phyloP scores from a whole-genome alignment of 345 rosid species.

The Populus davidiana region DNA sequence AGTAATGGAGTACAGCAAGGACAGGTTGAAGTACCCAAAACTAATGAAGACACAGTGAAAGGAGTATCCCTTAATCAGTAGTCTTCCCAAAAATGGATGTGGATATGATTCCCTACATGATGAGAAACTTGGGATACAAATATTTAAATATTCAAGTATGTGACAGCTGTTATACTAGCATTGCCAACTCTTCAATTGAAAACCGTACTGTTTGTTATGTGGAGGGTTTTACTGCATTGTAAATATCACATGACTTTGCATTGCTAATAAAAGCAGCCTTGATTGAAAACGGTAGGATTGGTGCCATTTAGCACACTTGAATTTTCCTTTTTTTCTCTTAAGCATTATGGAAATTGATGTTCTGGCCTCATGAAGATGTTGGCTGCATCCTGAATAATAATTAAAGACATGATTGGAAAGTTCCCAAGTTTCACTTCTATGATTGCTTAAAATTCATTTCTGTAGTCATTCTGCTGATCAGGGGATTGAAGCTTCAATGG shows the following conservation, averaged over 20 bases:
- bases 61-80: too few relatives aligned
- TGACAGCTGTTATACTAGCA: not conserved
- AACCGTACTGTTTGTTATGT: not conserved
- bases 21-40: not conserved
- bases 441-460: too few relatives aligned
- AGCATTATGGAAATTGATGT: not conserved
- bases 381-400: too few relatives aligned
- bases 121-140: not conserved
- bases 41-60: not conserved
- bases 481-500: not conserved
- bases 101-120: not conserved
- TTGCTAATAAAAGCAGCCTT: not conserved
- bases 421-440: too few relatives aligned
- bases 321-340: not conserved
- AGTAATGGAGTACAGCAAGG: not conserved
- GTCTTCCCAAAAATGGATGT: not conserved
- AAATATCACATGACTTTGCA: not conserved
- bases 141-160: too few relatives aligned
- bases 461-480: too few relatives aligned
- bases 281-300: not conserved
- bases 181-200: not conserved
- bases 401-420: too few relatives aligned
- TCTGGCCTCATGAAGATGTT: too few relatives aligned
- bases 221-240: not conserved
- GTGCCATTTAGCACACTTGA: not conserved